Percentiles rank a stretch among this genome's conserved stretches.
Evolutionary conservation across 2,329 filamentous ascomycete genomes (phyloP).

Genomic region (Penicillium frequentans): DNA sequence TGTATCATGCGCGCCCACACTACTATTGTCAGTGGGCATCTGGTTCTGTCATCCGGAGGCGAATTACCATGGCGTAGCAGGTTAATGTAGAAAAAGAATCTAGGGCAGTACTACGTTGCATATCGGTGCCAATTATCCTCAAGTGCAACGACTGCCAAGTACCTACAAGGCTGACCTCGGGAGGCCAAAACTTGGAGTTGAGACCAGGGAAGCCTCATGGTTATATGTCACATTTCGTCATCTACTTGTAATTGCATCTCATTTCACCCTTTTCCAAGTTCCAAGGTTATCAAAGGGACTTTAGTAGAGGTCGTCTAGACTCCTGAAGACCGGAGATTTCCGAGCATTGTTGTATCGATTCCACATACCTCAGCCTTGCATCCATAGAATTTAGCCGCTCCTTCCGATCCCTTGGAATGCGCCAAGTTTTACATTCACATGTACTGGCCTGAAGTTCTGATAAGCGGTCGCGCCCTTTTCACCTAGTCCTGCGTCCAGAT

Average conservation of each 20-base stretch:
- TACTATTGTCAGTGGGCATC: neutral
- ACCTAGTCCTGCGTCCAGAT: neutral
- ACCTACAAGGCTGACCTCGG: neutral
- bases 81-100: neutral
- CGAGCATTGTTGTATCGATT: neutral
- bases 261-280: neutral
- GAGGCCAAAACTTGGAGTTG: neutral
- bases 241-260: neutral
- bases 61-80: neutral
- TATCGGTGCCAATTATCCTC: neutral
- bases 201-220: neutral
- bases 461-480: neutral
- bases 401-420: conserved; percentile 8
- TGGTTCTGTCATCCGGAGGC: neutral
- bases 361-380: conserved; percentile 17
- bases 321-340: neutral
- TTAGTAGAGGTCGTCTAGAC: neutral
- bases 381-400: conserved; percentile 12
- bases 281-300: neutral
- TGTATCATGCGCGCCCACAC: neutral
- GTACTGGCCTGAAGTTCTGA: neutral
- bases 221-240: neutral
- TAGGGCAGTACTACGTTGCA: neutral
- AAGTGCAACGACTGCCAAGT: neutral
- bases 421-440: neutral